A percentile compares a stretch with the other conserved stretches of the same genome.
These are phyloP conservation scores for Calonectria leucothoes DNA, from an alignment of 2,329 filamentous ascomycete genomes.

Conservation along the genomic window DNA sequence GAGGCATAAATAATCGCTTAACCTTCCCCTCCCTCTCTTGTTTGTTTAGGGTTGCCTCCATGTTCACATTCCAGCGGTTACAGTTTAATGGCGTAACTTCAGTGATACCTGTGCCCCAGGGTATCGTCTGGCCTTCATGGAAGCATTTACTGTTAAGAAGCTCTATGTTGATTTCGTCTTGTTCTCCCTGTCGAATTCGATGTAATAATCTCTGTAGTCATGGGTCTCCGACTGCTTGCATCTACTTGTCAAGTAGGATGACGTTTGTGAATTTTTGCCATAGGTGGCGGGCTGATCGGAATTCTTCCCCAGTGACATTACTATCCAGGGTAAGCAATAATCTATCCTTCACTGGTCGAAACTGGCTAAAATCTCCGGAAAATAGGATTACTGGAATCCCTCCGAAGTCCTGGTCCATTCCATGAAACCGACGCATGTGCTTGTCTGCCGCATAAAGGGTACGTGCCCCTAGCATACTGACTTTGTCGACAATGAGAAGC, in stretches of 20 bases:
- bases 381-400: background rate
- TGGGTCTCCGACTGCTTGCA: background rate
- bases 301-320: no score
- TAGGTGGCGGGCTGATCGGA: background rate
- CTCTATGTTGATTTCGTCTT: background rate
- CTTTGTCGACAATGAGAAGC: background rate
- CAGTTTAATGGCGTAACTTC: background rate
- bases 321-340: background rate
- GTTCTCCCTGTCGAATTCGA: background rate
- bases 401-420: background rate
- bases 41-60: background rate
- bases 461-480: background rate
- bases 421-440: background rate
- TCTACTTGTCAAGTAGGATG: slow-evolving; percentile 4
- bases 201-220: background rate
- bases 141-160: background rate
- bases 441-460: background rate
- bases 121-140: background rate
- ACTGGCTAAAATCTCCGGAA: background rate
- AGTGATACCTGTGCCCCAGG: background rate
- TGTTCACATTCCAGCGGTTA: background rate
- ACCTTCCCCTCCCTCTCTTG: background rate
- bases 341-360: background rate
- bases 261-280: background rate
- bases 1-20: background rate